Percentiles rank a stretch among this genome's conserved stretches.
These are phyloP conservation scores for Tuber calosporum DNA, from an alignment of 495 filamentous ascomycete genomes.

Conservation along the genomic window DNA sequence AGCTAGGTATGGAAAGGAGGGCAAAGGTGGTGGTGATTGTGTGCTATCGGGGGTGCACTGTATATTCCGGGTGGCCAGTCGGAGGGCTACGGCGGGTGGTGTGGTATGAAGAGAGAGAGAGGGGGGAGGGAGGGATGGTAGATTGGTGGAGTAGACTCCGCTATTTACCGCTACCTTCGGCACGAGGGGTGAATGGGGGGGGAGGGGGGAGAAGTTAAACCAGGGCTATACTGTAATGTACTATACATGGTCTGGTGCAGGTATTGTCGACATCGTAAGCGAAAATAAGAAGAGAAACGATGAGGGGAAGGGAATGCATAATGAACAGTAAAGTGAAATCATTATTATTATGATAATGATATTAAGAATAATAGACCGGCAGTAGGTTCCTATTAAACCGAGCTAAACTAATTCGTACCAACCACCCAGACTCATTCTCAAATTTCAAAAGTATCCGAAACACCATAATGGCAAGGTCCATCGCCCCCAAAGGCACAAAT, in stretches of 20 bases:
- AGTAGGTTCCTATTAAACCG: background rate
- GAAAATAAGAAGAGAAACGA: background rate
- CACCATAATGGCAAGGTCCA: background rate
- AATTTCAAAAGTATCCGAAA: background rate
- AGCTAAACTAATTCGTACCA: background rate
- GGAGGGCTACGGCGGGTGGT: background rate
- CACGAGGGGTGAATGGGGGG: background rate
- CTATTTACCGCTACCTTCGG: background rate
- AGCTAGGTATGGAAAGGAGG: background rate
- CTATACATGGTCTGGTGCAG: background rate
- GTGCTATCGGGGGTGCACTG: background rate
- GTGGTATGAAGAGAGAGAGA: background rate
- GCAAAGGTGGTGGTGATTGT: background rate
- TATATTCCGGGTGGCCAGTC: background rate
- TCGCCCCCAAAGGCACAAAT: background rate
- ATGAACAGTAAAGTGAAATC: background rate
- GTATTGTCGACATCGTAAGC: background rate
- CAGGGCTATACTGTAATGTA: background rate
- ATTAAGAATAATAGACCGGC: background rate
- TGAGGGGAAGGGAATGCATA: background rate
- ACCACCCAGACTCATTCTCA: background rate
- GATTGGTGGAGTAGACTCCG: background rate
- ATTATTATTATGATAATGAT: background rate
- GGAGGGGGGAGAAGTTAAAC: background rate
- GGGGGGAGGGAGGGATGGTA: background rate